phyloP scores from a whole-genome alignment of 495 filamentous ascomycete species.

The Aspergillus heteromorphus region DNA sequence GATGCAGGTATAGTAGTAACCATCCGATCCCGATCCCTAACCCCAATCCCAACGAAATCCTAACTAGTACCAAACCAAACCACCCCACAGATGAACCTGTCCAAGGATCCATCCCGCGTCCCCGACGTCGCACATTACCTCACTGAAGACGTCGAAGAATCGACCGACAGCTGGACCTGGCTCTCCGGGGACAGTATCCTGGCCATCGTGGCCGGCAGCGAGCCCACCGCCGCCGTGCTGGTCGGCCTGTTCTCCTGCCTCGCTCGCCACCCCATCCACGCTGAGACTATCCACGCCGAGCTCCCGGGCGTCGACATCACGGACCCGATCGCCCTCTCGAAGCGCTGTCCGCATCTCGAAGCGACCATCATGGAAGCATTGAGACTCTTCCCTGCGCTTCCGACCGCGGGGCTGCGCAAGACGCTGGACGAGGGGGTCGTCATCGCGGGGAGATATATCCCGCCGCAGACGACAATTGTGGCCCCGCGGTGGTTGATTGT shows the following conservation, averaged over 20 bases:
- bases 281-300: slow-evolving; percentile 9
- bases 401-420: slow-evolving; percentile 32
- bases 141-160: slow-evolving; percentile 9
- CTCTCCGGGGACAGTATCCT: slow-evolving; percentile 14
- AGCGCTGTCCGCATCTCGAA: slow-evolving; percentile 37
- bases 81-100: background rate
- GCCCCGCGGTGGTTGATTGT: slow-evolving; percentile 34
- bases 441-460: slow-evolving; percentile 19
- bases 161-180: background rate
- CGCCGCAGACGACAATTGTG: slow-evolving; percentile 21
- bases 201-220: slow-evolving; percentile 16
- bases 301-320: background rate
- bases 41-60: too few species aligned
- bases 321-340: background rate
- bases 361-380: slow-evolving; percentile 48
- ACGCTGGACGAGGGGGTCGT: slow-evolving; percentile 19
- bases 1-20: too few species aligned
- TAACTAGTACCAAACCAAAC: too few species aligned
- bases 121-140: slow-evolving; percentile 25
- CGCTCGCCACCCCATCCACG: slow-evolving; percentile 5
- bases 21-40: too few species aligned
- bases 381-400: slow-evolving; percentile 42
- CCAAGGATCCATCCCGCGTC: background rate
- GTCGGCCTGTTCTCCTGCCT: slow-evolving; percentile 13
- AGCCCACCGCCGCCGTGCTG: slow-evolving; percentile 12